phyloP scores from a whole-genome alignment of 2,329 filamentous ascomycete species.

The Sporothrix pseudoabietina region DNA sequence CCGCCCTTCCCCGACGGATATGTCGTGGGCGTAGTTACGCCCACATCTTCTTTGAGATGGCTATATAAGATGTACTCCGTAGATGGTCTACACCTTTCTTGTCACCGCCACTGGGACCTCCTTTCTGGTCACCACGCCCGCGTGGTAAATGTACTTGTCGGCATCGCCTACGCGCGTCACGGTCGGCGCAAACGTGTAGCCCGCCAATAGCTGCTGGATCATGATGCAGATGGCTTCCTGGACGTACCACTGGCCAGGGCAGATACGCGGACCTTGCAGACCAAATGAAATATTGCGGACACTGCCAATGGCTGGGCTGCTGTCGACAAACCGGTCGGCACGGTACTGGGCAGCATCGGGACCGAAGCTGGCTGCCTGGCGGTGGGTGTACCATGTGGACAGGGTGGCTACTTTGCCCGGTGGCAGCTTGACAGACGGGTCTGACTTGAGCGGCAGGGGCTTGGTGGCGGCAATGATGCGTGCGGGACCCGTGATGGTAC shows the following conservation, averaged over 20 bases:
- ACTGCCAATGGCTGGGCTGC: slow-evolving; percentile 21
- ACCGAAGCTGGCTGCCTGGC: slow-evolving; percentile 17
- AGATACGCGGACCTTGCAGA: slow-evolving; percentile 28
- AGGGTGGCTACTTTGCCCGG: slow-evolving; percentile 28
- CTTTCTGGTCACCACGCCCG: slow-evolving; percentile 27
- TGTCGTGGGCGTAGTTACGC: background rate
- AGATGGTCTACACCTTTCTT: background rate
- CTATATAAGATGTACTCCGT: background rate
- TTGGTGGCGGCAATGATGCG: slow-evolving; percentile 25
- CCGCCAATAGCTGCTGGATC: slow-evolving; percentile 23
- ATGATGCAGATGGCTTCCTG: slow-evolving; percentile 31
- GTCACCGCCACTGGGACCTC: slow-evolving; percentile 24
- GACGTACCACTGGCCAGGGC: slow-evolving; percentile 28
- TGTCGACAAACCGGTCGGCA: slow-evolving; percentile 26
- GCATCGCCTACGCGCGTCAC: slow-evolving; percentile 7
- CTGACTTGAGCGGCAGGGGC: slow-evolving; percentile 19
- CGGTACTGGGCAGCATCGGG: slow-evolving; percentile 28
- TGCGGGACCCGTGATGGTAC: slow-evolving; percentile 25
- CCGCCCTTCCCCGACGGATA: background rate
- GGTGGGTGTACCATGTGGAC: slow-evolving; percentile 26
- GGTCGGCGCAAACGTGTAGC: slow-evolving; percentile 23
- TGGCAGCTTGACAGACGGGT: slow-evolving; percentile 13
- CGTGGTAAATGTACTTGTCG: slow-evolving; percentile 30
- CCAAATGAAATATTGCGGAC: slow-evolving; percentile 28
- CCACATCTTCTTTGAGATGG: background rate